Evolutionary conservation across 805 yeast genomes (phyloP), one percentile per base, ranked within the genome.

Genomic region (Ogataea dorogensis): DNA sequence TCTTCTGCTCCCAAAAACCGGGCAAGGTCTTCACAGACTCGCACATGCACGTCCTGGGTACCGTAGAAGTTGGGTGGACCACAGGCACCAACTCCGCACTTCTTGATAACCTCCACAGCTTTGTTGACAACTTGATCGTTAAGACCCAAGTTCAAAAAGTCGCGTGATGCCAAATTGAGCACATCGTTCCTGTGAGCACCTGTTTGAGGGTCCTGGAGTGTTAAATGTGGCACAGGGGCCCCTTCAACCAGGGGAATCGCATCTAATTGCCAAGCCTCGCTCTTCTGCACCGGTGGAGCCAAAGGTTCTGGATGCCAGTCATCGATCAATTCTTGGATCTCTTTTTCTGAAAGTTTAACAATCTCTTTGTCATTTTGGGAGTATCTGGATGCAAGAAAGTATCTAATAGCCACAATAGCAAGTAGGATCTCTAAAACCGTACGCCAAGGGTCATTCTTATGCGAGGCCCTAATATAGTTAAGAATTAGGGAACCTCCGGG

Each of bases 61-160:
- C 98, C 98, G 60, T 89, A 93, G 54, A 93, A 93, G 38, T 95
- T 95, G 27, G 97, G 95, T 5, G 98, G 98, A 25, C 98, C 96
- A 68, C 98, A 93, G 1, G 97, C 91, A 46, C 98, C 98, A 33
- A 93, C 97, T 57, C 98, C 98, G 41, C 83, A 78, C 40, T 70
- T 68, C 30, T 68, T 67, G 43, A 93, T 78, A 15, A 77, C 70
- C 19, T 66, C 58, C 34, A 75, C 70, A 4, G 88, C 87, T 9
- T 68, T 72, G 14, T 67, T 59, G 34, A 66, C 65, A 24, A 87
- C 67, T 11, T 44, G 56, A 14, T 62, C 60, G 48, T 73, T 63
- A 21, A 62, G 61, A 32, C 81, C 73, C 56, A 87, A 64, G 50
- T 79, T 74, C 54, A 86, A 69, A 49, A 81, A 81, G 62, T 91